These are phyloP conservation scores for Pinus albicaulis DNA, from an alignment of 75 land plant species.

Conservation along the genomic window DNA sequence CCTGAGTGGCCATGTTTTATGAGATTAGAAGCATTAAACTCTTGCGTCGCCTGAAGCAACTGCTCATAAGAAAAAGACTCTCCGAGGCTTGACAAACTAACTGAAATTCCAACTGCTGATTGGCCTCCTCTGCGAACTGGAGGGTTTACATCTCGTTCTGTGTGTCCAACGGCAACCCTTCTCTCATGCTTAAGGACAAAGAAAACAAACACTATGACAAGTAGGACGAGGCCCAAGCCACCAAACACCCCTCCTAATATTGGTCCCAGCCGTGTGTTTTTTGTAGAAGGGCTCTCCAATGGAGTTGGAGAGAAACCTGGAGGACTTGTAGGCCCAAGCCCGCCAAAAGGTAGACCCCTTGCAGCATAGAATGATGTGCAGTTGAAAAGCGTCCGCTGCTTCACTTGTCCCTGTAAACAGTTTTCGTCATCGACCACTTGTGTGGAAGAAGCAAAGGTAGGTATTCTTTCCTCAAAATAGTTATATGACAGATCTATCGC, in stretches of 20 bases:
- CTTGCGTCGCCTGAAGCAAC: conserved; percentile 64
- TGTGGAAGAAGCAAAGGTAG: conserved; percentile 4
- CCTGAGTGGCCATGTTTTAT: conserved; percentile 93
- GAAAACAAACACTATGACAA: conserved; percentile 30
- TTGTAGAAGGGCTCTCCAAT: neutral
- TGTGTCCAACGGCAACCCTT: conserved; percentile 20
- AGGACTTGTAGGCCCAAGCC: conserved; percentile 17
- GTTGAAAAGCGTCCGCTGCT: conserved; percentile 47
- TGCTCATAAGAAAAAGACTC: conserved; percentile 76
- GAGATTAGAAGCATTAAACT: conserved; percentile 59
- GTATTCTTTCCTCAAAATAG: conserved; percentile 72
- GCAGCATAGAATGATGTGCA: conserved; percentile 64
- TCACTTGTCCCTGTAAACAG: conserved; percentile 49
- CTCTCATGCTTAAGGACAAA: conserved; percentile 11
- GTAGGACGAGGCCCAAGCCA: conserved; percentile 51
- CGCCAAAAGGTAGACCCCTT: conserved; percentile 43
- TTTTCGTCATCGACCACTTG: conserved; percentile 38
- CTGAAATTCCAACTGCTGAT: conserved; percentile 17
- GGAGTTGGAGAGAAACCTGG: conserved; percentile 11
- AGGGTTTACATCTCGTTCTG: conserved; percentile 21
- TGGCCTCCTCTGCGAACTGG: conserved; percentile 21
- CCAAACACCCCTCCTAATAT: conserved; percentile 73
- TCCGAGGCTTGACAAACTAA: conserved; percentile 60
- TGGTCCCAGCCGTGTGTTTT: conserved; percentile 22
- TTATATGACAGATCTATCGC: conserved; percentile 60